phyloP scores from a whole-genome alignment of 148 eudicot species.

The Camellia japonica region DNA sequence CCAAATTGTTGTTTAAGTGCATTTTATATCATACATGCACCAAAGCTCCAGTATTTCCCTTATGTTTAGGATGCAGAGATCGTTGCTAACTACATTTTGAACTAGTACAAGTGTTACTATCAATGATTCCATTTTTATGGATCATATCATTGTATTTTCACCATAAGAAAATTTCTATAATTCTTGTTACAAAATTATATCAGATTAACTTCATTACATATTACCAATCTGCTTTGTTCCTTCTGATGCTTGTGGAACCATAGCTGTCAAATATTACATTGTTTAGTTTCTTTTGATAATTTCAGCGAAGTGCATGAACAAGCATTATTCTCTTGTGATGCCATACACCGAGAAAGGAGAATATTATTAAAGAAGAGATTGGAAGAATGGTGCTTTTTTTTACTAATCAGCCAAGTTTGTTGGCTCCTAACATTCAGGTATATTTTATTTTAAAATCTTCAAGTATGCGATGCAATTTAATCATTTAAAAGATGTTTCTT shows the following conservation, averaged over 20 bases:
- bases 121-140: background rate
- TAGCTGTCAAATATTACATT: background rate
- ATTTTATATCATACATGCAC: background rate
- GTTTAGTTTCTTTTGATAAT: slow-evolving; percentile 20
- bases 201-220: background rate
- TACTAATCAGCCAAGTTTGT: too few species aligned
- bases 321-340: slow-evolving; percentile 79
- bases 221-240: background rate
- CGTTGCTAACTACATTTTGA: background rate
- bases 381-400: too few species aligned
- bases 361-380: slow-evolving; percentile 65
- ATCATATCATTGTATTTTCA: background rate
- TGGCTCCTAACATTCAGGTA: too few species aligned
- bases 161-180: background rate
- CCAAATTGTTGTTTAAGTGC: background rate
- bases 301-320: slow-evolving; percentile 96
- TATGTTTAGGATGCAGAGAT: background rate
- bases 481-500: too few species aligned
- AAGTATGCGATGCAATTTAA: too few species aligned
- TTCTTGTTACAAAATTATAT: background rate
- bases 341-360: slow-evolving; percentile 91
- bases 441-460: too few species aligned
- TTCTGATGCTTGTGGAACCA: background rate
- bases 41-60: background rate
- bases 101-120: background rate